phyloP scores from a whole-genome alignment of 352 stramenopile genomes.

The Phytophthora citricola region DNA sequence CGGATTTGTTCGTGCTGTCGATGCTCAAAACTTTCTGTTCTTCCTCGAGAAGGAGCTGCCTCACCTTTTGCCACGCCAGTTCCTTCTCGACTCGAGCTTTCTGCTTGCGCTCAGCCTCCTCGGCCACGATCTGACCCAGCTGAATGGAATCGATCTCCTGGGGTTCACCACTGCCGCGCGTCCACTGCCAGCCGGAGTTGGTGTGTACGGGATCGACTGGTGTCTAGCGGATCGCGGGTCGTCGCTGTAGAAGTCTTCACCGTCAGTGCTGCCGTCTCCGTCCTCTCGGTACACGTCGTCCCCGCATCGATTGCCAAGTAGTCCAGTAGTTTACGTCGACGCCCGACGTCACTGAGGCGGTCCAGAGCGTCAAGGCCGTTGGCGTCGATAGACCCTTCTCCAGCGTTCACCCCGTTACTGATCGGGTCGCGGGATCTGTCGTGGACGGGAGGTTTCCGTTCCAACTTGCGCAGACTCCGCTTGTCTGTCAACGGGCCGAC shows the following conservation, averaged over 20 bases:
- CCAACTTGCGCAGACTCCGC: conserved; percentile 1
- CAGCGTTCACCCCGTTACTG: conserved; percentile 39
- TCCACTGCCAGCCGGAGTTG: conserved; percentile 33
- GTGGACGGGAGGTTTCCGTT: conserved; percentile 14
- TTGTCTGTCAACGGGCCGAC: not conserved
- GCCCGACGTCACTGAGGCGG: conserved; percentile 43
- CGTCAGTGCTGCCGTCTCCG: conserved; percentile 15
- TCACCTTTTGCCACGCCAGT: conserved; percentile 47
- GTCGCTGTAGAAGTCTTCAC: conserved; percentile 22
- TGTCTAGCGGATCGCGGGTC: conserved; percentile 30
- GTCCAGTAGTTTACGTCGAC: conserved; percentile 62
- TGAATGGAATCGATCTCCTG: conserved; percentile 46
- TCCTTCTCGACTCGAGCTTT: conserved; percentile 51
- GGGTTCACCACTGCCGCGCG: conserved; percentile 54
- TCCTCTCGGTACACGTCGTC: conserved; percentile 55
- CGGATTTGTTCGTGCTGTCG: conserved; percentile 40
- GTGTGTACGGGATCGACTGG: conserved; percentile 35
- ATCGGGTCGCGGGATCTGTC: conserved; percentile 1
- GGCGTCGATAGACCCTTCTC: conserved; percentile 51
- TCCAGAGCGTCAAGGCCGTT: conserved; percentile 47
- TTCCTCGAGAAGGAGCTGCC: conserved; percentile 49
- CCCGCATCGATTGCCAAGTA: conserved; percentile 58
- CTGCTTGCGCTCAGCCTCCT: conserved; percentile 53
- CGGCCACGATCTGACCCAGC: conserved; percentile 44
- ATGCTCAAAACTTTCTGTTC: conserved; percentile 19